Base-by-base conservation (phyloP, 2,329 filamentous ascomycete species). In the Fusarium nodosum region DNA sequence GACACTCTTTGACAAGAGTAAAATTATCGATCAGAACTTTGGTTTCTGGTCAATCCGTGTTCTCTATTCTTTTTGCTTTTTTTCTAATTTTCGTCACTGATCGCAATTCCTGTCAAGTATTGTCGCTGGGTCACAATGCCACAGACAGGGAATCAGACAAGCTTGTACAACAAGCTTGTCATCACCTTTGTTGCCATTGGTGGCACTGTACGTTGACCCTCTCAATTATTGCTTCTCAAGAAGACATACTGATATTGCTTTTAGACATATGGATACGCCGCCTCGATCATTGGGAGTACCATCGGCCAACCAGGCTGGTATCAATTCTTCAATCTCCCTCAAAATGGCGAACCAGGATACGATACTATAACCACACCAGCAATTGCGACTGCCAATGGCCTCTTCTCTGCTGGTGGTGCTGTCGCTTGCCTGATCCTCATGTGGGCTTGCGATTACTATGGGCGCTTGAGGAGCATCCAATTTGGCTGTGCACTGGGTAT, bases 231-330 rank as follows among this genome's bases (percentile, higher is more conserved):
- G 5, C 5, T 18, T 11, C 9, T 18, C 28, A 9, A 22, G 20
- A 15, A 5, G 6, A 11, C 10, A 28, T 48, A 2, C 58, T 68
- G 7, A 60, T 16, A 3, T 9, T 1, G 18, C 33, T 22, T 39
- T 2, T 56, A 84, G 82, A 85, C 84, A 3, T 86, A 85, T 64
- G 84, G 84, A 24, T 86, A 85, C 66, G 82, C 80, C 54, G 79
- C 84, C 11, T 84, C 83, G 3, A 81, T 86, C 38, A 86, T 86
- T 38, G 78, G 80, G 39, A 84, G 82, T 58, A 86, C 84, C 18
- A 85, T 86, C 54, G 84, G 84, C 11, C 83, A 86, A 56, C 82
- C 84, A 5, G 83, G 83, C 64, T 86, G 83, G 82, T 86, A 84
- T 68, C 63, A 72, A 20, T 85, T 81, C 74, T 86, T 86, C 69